Evolutionary conservation across 2,329 filamentous ascomycete species (phyloP), one percentile per base, ranked within the genome.

Genomic region (Paraconiothyrium sp.): DNA sequence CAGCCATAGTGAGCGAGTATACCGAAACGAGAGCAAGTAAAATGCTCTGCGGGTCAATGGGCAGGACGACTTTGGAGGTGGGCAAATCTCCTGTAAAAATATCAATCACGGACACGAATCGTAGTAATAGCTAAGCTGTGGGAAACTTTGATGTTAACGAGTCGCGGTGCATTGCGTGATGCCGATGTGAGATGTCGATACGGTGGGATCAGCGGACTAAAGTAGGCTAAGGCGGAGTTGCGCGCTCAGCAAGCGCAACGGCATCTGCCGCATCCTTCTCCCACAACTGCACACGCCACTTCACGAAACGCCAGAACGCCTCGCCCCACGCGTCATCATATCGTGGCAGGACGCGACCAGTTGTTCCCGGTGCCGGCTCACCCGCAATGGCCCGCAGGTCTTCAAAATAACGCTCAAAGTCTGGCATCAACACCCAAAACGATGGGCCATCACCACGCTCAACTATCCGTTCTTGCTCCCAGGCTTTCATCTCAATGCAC

Each of bases 351-450:
- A 22, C 22, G 6, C 43, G 43, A 5, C 43, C 43, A 9, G 43
- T 46, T 24, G 43, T 46, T 24, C 43, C 43, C 9, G 9, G 2
- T 27, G 43, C 43, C 24, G 43, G 43, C n/a, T 46, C 43, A 16
- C 43, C 43, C 22, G 43, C 43, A 27, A 46, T 46, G 6, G 43
- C 43, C n/a, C 43, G 22, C 13, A 46, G n/a, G 5, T 46, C 43
- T 22, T 46, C 43, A 16, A 46, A 46, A 13, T 46, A 46, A n/a
- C 43, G 43, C 22, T 46, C 22, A n/a, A 46, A 46, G 43, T 46
- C 43, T n/a, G 43, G 43, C 43, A 46, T 46, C n/a, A 46, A n/a
- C n/a, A 46, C 43, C 43, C 43, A 46, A 24, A 46, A 46, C 24
- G 43, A 16, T 13, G 20, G n/a, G 22, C 43, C 16, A 24, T 46